These are phyloP conservation scores for Pyrus bretschneideri DNA, from an alignment of 306 rosid genomes.

Conservation along the genomic window DNA sequence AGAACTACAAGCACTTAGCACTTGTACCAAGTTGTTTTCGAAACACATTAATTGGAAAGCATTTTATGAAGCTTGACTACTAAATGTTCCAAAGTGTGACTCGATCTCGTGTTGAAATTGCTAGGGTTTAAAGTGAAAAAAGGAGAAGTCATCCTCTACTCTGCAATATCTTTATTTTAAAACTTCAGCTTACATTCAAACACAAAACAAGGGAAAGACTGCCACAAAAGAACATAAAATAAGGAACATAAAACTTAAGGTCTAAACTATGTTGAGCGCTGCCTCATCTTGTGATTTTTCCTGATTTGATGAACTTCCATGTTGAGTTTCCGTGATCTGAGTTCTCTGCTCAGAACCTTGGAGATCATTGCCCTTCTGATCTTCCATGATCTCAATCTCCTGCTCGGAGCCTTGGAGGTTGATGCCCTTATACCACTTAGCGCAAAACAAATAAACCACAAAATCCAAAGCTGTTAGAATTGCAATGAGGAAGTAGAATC, in stretches of 20 bases:
- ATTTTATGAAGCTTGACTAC: not conserved
- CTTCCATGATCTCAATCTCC: not conserved
- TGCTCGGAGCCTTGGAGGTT: conserved; percentile 6
- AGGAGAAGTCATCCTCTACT: not conserved
- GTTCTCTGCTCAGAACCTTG: not conserved
- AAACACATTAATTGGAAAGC: not conserved
- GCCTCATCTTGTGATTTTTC: not conserved
- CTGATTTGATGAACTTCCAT: not conserved
- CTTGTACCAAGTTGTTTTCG: not conserved
- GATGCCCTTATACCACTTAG: conserved; percentile 46
- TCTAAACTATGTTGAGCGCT: not conserved
- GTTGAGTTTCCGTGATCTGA: not conserved
- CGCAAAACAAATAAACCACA: conserved; percentile 34
- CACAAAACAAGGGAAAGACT: not conserved
- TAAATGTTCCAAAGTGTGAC: no score
- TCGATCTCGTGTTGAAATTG: no score
- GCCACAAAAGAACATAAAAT: not conserved
- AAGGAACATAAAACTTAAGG: not conserved
- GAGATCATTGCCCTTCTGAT: not conserved
- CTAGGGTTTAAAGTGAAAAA: not conserved
- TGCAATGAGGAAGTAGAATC: conserved; percentile 67
- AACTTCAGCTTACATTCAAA: not conserved
- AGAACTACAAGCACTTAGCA: not conserved
- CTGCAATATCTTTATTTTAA: not conserved
- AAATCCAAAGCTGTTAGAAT: conserved; percentile 41